phyloP scores from a whole-genome alignment of 2,329 filamentous ascomycete species.

The Onygenales sp. region DNA sequence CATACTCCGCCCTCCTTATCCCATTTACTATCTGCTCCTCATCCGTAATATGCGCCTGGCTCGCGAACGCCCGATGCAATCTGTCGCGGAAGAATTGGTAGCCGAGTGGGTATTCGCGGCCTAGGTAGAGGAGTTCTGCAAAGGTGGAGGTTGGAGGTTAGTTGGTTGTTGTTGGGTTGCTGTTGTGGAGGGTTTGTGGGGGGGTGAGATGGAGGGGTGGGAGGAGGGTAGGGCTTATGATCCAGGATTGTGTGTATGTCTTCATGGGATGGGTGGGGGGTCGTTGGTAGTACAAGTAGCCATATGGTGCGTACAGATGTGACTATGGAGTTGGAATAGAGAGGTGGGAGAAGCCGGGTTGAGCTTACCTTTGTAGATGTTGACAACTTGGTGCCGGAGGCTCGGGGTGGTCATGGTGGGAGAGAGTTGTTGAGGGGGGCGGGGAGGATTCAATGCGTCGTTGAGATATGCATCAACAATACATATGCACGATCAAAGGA shows the following conservation, averaged over 20 bases:
- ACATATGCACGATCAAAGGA: too few species aligned
- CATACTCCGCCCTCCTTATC: constrained; percentile 71
- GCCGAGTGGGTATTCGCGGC: constrained; percentile 77
- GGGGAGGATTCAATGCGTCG: not conserved
- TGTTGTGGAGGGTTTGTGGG: too few species aligned
- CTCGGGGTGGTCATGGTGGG: constrained; percentile 37
- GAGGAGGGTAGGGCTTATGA: too few species aligned
- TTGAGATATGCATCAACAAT: too few species aligned
- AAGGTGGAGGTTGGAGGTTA: not conserved
- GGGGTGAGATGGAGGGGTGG: not conserved
- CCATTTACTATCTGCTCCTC: constrained; percentile 66
- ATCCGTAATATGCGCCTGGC: constrained; percentile 59
- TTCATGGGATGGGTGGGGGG: too few species aligned
- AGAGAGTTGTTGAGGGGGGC: not conserved
- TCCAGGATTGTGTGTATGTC: too few species aligned
- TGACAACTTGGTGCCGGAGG: constrained; percentile 69
- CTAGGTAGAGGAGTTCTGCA: constrained; percentile 72
- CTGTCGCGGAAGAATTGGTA: constrained; percentile 72
- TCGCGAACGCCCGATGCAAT: constrained; percentile 75
- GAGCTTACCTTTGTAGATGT: constrained; percentile 73
- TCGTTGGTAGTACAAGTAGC: too few species aligned
- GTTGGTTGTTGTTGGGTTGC: not conserved
- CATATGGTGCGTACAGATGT: too few species aligned
- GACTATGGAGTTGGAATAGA: too few species aligned
- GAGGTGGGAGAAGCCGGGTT: too few species aligned